Conservation (phyloP, 495 filamentous ascomycete species). For the Hypoxylon lenormandii region DNA sequence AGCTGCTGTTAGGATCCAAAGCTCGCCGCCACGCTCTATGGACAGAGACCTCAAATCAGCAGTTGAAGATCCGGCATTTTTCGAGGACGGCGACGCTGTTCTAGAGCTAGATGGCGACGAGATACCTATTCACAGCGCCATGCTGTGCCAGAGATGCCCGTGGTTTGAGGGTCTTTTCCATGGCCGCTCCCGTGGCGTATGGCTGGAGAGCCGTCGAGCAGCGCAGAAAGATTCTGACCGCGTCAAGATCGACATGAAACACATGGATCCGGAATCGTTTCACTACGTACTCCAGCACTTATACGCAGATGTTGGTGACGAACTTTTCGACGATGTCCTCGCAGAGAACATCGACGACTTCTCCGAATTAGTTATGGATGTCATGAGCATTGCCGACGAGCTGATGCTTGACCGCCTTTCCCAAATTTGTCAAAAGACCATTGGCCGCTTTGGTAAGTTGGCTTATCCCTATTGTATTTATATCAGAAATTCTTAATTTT, state of each 20-base stretch:
- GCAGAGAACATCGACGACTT: conserved; percentile 80
- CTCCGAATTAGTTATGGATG: conserved; percentile 88
- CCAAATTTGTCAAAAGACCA: conserved; percentile 85
- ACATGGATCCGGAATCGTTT: conserved; percentile 79
- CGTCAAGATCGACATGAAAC: conserved; percentile 82
- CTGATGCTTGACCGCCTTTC: conserved; percentile 92
- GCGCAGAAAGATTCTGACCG: conserved; percentile 58
- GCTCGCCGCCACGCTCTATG: conserved; percentile 70
- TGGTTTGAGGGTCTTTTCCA: conserved; percentile 92
- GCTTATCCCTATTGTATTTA: neutral
- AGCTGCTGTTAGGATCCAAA: conserved; percentile 78
- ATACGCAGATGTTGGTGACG: conserved; percentile 83
- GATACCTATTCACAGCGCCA: conserved; percentile 75
- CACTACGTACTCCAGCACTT: conserved; percentile 81
- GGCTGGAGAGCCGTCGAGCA: conserved; percentile 77
- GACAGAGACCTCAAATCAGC: conserved; percentile 75
- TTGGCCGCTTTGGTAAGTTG: conserved; percentile 76
- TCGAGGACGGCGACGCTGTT: conserved; percentile 77
- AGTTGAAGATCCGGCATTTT: conserved; percentile 73
- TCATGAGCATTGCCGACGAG: conserved; percentile 89
- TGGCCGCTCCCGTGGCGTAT: conserved; percentile 83
- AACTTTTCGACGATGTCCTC: conserved; percentile 82
- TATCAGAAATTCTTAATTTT: conserved; percentile 42
- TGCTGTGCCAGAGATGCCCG: conserved; percentile 86
- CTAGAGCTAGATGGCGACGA: conserved; percentile 77